Evolutionary conservation across 352 stramenopile genomes (phyloP), one percentile per base, ranked within the genome.

Genomic region (Pythium chondricola): DNA sequence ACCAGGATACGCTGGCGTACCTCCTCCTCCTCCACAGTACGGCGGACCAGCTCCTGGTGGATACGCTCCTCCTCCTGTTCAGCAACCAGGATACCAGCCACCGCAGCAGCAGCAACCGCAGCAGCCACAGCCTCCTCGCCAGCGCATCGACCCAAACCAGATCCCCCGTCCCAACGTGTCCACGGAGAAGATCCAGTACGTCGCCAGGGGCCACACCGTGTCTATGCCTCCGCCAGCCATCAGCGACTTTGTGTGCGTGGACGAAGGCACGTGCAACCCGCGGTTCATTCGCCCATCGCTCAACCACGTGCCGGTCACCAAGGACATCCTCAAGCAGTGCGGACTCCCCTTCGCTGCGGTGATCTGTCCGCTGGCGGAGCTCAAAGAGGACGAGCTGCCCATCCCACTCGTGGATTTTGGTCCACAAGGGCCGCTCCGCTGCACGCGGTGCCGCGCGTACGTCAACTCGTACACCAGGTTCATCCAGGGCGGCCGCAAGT

Each of bases 401-500:
- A 87, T 95, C 44, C 80, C 76, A 14, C 52, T 95, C 2, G 85
- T 96, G 38, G 85, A 96, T 54, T 93, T 95, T 65, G 85, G 85
- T 3, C 65, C 72, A 16, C 83, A 45, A 1, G 85, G 85, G 2
- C 85, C 85, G 7, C 65, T 93, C 20, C 77, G 85, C 36, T 96
- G 85, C 69, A 88, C 74, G 16, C 76, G 83, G 2, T 96, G 85
- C 69, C 65, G 66, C 38, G 83, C 78, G 35, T 96, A 95, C 61
- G 80, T 96, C 22, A 95, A 93, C 55, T 85, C 71, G 25, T 96
- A 89, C 52, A 92, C 78, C 25, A 87, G 86, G 54, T 95, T 91
- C 58, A 85, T 89, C 39, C 71, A 95, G 49, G 77, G 68, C 40
- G 84, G 80, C 2, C 73, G 74, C 53, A 87, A 88, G 55, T 96